Evolutionary conservation across 768 basidiomycete species (phyloP).

Genomic region (Boletus bicolor): DNA sequence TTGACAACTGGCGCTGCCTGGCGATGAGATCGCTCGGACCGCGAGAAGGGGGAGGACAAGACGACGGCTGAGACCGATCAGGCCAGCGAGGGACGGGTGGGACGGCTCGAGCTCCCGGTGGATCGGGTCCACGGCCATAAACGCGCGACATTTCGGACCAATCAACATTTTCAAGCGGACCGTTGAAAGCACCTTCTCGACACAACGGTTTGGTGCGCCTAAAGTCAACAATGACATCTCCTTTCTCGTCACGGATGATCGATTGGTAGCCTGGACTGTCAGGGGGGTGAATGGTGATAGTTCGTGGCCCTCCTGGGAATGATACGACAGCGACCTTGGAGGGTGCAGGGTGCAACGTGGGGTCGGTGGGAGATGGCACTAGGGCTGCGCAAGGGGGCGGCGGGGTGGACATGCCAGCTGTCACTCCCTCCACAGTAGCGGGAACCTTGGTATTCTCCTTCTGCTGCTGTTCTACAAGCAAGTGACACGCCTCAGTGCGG

Average conservation of each 20-base stretch:
- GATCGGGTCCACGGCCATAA: constrained; percentile 13
- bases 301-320: constrained; percentile 22
- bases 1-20: constrained; percentile 7
- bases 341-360: background rate
- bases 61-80: background rate
- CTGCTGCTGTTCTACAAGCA: constrained; percentile 5
- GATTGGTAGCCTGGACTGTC: constrained; percentile 11
- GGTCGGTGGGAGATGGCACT: background rate
- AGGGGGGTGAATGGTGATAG: constrained; percentile 23
- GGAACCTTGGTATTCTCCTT: constrained; percentile 1
- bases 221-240: constrained; percentile 12
- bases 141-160: constrained; percentile 7
- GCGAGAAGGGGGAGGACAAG: background rate
- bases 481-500: constrained; percentile 3
- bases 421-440: background rate
- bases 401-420: background rate
- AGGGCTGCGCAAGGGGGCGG: background rate
- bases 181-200: constrained; percentile 23
- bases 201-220: constrained; percentile 11
- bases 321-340: constrained; percentile 8
- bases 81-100: constrained; percentile 13
- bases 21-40: constrained; percentile 4
- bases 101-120: background rate
- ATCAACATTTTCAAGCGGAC: constrained; percentile 5
- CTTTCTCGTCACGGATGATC: constrained; percentile 16